phyloP scores from a whole-genome alignment of 352 stramenopile species.

The Phytophthora europaea region DNA sequence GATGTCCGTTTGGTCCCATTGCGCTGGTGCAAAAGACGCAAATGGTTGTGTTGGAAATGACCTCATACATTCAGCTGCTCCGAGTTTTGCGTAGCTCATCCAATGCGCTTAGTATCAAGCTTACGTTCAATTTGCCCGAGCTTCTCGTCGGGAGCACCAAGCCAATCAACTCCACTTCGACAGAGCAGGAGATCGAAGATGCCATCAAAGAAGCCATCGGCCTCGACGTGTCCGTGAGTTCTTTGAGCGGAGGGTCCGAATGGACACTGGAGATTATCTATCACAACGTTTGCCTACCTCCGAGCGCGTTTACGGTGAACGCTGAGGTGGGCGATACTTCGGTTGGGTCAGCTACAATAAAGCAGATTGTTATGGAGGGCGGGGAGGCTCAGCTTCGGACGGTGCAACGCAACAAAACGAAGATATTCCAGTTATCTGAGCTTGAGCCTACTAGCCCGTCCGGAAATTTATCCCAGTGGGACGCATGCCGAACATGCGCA shows the following conservation, averaged over 20 bases:
- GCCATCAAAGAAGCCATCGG: constrained; percentile 7
- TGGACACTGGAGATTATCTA: constrained; percentile 32
- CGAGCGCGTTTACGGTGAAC: constrained; percentile 4
- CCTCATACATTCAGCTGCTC: constrained; percentile 27
- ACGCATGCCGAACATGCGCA: background rate
- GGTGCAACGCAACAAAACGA: constrained; percentile 12
- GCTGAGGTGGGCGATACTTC: constrained; percentile 2
- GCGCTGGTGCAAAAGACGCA: constrained; percentile 8
- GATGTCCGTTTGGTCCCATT: constrained; percentile 27
- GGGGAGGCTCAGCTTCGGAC: constrained; percentile 11
- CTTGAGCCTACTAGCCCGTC: background rate
- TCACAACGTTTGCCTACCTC: constrained; percentile 17
- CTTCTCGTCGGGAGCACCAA: constrained; percentile 6
- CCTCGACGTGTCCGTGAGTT: constrained; percentile 1
- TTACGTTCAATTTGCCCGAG: background rate
- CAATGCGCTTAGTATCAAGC: constrained; percentile 2
- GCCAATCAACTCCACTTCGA: background rate
- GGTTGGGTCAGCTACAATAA: constrained; percentile 4
- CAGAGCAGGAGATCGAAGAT: constrained; percentile 1
- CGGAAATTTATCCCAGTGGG: background rate
- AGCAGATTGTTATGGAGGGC: constrained; percentile 28
- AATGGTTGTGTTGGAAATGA: constrained; percentile 24
- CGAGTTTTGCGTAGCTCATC: constrained; percentile 12
- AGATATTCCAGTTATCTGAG: constrained; percentile 4
- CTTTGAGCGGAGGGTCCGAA: background rate